Conservation (phyloP, 2,329 filamentous ascomycete species). For the Colletotrichum tabaci region DNA sequence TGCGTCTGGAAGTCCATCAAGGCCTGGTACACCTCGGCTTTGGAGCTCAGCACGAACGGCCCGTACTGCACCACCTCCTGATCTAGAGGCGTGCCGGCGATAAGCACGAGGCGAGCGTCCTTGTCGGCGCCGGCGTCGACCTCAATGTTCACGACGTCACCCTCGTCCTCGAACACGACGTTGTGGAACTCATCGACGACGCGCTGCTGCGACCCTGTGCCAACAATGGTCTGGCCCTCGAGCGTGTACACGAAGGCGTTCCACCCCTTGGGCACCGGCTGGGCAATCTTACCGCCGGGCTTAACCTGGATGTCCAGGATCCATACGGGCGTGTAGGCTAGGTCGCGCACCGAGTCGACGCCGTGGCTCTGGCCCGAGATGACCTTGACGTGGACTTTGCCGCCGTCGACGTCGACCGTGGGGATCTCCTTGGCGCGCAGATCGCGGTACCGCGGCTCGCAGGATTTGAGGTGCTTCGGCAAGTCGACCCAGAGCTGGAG, state of each 20-base stretch:
- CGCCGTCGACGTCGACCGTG: constrained; percentile 77
- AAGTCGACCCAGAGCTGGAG: constrained; percentile 98
- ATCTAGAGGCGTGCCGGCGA: constrained; percentile 85
- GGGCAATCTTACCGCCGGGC: constrained; percentile 83
- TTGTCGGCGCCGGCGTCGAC: constrained; percentile 77
- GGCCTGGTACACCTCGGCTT: constrained; percentile 82
- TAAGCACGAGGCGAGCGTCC: constrained; percentile 74
- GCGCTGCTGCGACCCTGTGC: constrained; percentile 64
- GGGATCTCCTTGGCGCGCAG: constrained; percentile 86
- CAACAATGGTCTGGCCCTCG: constrained; percentile 79
- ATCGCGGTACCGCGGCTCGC: constrained; percentile 94
- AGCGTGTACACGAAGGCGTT: constrained; percentile 92
- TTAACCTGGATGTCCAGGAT: constrained; percentile 85
- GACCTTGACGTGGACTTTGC: constrained; percentile 86
- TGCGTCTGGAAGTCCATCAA: constrained; percentile 81
- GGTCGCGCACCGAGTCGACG: constrained; percentile 87
- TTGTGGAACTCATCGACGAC: constrained; percentile 83
- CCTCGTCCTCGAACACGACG: constrained; percentile 86
- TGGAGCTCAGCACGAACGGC: constrained; percentile 83
- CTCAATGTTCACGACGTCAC: constrained; percentile 81
- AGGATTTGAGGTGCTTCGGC: constrained; percentile 84
- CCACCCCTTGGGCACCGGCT: constrained; percentile 85
- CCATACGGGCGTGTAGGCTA: constrained; percentile 99
- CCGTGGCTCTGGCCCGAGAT: constrained; percentile 90
- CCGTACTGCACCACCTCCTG: constrained; percentile 88